phyloP scores from a whole-genome alignment of 805 yeast genomes.

The Scheffersomyces lignosus region DNA sequence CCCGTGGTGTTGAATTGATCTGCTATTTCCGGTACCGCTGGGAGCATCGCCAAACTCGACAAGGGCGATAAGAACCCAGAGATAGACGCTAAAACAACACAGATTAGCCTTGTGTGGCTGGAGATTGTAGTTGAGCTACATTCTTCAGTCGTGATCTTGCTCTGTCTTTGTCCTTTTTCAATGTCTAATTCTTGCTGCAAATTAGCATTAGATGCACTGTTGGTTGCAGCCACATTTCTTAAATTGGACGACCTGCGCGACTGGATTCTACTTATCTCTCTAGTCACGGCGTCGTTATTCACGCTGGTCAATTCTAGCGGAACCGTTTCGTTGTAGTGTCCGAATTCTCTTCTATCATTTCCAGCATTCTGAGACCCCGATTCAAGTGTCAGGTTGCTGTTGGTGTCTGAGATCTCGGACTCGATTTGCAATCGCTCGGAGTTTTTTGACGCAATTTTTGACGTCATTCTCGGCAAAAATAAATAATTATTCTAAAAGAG shows the following conservation, averaged over 20 bases:
- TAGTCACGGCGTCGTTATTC: conserved; percentile 19
- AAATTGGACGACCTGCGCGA: conserved; percentile 12
- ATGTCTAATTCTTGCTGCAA: conserved; percentile 1
- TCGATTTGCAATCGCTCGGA: too few relatives aligned
- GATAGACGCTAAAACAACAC: conserved; percentile 15
- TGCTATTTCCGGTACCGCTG: conserved; percentile 54
- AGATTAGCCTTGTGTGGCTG: conserved; percentile 10
- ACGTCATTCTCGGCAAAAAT: too few relatives aligned
- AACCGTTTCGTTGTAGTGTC: conserved; percentile 5
- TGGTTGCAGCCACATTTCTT: neutral
- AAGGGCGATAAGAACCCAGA: conserved; percentile 43
- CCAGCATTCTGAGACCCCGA: too few relatives aligned
- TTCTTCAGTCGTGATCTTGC: conserved; percentile 6
- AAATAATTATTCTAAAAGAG: too few relatives aligned
- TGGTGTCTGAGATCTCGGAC: too few relatives aligned
- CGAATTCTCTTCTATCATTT: too few relatives aligned
- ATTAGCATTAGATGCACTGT: too few relatives aligned
- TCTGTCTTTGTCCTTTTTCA: neutral
- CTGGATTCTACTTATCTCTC: conserved; percentile 18
- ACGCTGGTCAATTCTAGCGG: conserved; percentile 19
- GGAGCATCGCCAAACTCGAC: conserved; percentile 46
- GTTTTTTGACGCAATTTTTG: too few relatives aligned
- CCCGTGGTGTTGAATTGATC: conserved; percentile 45
- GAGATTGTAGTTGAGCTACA: conserved; percentile 12
- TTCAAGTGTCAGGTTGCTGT: too few relatives aligned